These are phyloP conservation scores for Globisporangium megalacanthum DNA, from an alignment of 352 stramenopile genomes.

Conservation along the genomic window DNA sequence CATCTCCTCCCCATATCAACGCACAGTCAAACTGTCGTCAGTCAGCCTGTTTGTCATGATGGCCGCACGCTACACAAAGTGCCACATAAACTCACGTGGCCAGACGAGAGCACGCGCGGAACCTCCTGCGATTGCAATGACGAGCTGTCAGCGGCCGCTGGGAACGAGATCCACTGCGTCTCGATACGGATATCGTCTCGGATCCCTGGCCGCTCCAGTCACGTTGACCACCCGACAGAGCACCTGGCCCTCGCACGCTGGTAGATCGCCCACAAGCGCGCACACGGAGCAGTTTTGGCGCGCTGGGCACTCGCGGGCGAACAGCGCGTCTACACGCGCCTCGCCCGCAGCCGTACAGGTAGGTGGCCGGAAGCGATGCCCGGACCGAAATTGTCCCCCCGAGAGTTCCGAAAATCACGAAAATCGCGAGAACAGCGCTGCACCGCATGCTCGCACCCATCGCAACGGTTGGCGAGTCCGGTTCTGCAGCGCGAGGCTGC, in stretches of 20 bases:
- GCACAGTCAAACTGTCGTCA: not conserved
- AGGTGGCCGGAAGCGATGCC: not conserved
- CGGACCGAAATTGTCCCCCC: not conserved
- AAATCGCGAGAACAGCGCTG: not conserved
- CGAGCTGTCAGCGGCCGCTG: not conserved
- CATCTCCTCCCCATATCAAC: not conserved
- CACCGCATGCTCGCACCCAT: not conserved
- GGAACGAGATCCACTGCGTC: slow-evolving; percentile 6
- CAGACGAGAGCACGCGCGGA: not conserved
- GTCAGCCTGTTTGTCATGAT: too few relatives aligned
- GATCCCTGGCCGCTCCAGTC: not conserved
- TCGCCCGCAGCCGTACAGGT: not conserved
- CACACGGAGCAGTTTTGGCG: slow-evolving; percentile 9
- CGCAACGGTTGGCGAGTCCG: not conserved
- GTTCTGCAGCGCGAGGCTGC: not conserved
- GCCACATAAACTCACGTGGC: slow-evolving; percentile 7
- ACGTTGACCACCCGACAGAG: slow-evolving; percentile 3
- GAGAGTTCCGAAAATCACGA: not conserved
- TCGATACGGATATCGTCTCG: not conserved
- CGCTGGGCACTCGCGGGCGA: not conserved
- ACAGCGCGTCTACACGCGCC: not conserved
- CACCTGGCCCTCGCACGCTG: slow-evolving; percentile 1
- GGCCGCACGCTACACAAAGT: too few relatives aligned
- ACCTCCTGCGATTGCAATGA: not conserved
- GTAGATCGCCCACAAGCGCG: slow-evolving; percentile 1